Evolutionary conservation across 169 alveolate genomes (phyloP), one percentile per base, ranked within the genome.

Genomic region (Plasmodium ovale): DNA sequence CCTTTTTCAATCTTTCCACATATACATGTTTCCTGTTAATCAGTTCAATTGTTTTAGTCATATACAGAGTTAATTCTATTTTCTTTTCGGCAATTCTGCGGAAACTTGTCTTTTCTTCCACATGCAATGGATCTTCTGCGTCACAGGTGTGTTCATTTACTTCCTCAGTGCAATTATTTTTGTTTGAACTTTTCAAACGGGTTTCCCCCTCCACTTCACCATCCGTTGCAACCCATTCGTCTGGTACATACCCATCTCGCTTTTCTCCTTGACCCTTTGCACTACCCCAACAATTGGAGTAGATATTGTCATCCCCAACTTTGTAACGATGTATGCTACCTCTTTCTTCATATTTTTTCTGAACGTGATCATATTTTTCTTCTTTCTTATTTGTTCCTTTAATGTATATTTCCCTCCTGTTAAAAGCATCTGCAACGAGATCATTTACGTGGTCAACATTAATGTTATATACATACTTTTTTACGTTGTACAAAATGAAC

Each of bases 401-500:
- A 27, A 2, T 31, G 16, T 3, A n/a, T 35, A 33, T 9, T 5
- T 27, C 39, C 12, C 49, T 31, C 49, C 39, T 62, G 10, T 58
- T 51, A 16, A 64, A 68, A 9, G 89, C 89, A n/a, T 79, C 69
- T 23, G 56, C 16, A 33, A 65, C 69, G 33, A 79, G 58, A 3
- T 4, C 64, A 39, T 42, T 64, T 56, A 79, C 89, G 47, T 79
- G 89, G 29, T 79, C 89, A 31, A 27, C 16, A 33, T 35, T 27
- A 47, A 64, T 42, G 53, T 49, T 79, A 19, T 79, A 79, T 1
- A 64, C 35, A 64, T 79, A 79, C 12, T 79, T 79, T 14, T 54
- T 62, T 37, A 35, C 21, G 64, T 79, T 65, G 33, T 79, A 79
- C 33, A 79, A 42, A 25, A 79, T 79, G 58, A 79, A 79, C 27